Evolutionary conservation across 441 rosid species (phyloP).

Genomic region (Pelargonium australe): DNA sequence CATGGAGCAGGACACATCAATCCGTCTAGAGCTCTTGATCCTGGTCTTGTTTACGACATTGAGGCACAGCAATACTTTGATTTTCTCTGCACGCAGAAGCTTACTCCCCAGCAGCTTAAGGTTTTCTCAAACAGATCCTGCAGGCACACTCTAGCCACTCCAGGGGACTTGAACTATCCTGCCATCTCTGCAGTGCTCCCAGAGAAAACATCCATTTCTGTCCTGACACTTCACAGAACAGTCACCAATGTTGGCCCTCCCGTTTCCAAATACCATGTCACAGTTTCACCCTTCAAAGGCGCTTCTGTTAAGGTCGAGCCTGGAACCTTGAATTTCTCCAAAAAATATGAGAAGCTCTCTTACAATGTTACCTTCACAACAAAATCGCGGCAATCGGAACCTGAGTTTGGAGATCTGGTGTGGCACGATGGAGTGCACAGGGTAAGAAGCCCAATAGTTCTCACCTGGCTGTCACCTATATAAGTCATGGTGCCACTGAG

Average conservation of each 20-base stretch:
- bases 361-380: constrained; percentile 58
- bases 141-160: constrained; percentile 40
- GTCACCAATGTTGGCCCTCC: constrained; percentile 85
- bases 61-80: constrained; percentile 67
- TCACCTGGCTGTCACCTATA: constrained; percentile 58
- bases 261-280: constrained; percentile 48
- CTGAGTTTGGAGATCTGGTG: constrained; percentile 70
- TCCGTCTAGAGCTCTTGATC: constrained; percentile 68
- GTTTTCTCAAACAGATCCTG: constrained; percentile 73
- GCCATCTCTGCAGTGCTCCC: constrained; percentile 76
- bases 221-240: constrained; percentile 45
- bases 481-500: constrained; percentile 19
- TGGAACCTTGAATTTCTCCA: constrained; percentile 45
- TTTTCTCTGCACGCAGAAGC: constrained; percentile 70
- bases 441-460: constrained; percentile 70
- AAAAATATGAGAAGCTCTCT: constrained; percentile 58
- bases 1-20: constrained; percentile 87
- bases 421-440: constrained; percentile 76
- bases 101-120: constrained; percentile 50
- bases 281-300: constrained; percentile 65
- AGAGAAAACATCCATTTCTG: constrained; percentile 32
- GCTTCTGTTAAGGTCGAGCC: constrained; percentile 54
- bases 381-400: constrained; percentile 39
- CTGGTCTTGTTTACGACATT: constrained; percentile 78
- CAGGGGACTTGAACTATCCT: constrained; percentile 83